Conservation (phyloP, 2,329 filamentous ascomycete genomes). For the Claviceps capensis region DNA sequence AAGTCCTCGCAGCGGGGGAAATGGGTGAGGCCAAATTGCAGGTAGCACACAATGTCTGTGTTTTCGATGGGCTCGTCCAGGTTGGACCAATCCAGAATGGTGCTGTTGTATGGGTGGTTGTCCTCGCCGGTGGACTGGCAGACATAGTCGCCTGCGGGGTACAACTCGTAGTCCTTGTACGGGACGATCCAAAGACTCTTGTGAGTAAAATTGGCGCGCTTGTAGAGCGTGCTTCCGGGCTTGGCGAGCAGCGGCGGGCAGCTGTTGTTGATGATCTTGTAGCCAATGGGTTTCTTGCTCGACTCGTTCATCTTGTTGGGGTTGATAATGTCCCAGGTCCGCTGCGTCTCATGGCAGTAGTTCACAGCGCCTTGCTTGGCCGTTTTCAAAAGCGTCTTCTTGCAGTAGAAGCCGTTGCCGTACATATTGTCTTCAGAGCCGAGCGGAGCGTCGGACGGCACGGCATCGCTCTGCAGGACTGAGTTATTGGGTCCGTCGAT, state of each 20-base stretch:
- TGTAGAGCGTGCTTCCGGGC: conserved; percentile 22
- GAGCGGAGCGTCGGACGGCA: conserved; percentile 44
- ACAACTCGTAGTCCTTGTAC: conserved; percentile 27
- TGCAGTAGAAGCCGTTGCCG: conserved; percentile 55
- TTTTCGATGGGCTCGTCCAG: conserved; percentile 36
- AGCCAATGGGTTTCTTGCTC: conserved; percentile 29
- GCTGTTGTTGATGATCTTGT: conserved; percentile 29
- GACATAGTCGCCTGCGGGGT: conserved; percentile 27
- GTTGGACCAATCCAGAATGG: conserved; percentile 32
- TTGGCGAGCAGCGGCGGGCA: conserved; percentile 35
- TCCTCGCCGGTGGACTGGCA: conserved; percentile 30
- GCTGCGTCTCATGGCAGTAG: conserved; percentile 17
- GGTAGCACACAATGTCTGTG: conserved; percentile 37
- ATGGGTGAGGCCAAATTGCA: conserved; percentile 42
- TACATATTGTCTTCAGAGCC: conserved; percentile 57
- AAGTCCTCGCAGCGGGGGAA: conserved; percentile 52
- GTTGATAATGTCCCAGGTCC: conserved; percentile 26
- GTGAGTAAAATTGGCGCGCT: conserved; percentile 26
- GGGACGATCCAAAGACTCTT: conserved; percentile 30
- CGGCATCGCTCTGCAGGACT: conserved; percentile 58
- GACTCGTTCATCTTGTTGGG: conserved; percentile 24
- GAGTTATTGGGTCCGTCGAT: conserved; percentile 49
- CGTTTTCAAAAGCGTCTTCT: conserved; percentile 14
- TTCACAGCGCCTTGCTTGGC: conserved; percentile 11
- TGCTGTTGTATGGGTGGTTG: conserved; percentile 8